Base-by-base conservation (phyloP, 345 rosid genomes). In the Camelina sativa region DNA sequence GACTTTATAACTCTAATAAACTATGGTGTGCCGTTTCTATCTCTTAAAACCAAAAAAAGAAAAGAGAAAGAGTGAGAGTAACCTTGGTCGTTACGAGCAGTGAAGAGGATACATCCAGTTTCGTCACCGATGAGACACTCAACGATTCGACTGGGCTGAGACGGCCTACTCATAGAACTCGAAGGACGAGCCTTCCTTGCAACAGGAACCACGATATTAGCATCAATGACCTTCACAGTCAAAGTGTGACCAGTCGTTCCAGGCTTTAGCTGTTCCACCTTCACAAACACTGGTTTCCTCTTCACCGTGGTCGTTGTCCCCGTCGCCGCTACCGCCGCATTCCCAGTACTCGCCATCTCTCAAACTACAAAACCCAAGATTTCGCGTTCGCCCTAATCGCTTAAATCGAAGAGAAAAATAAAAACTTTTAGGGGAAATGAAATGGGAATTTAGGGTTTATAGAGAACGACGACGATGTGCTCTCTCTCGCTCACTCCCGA, bases 1-100 rank as follows among this genome's bases (percentile, higher is more conserved):
- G n/a, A 43, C 62, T 67, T 51, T 60, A 3, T 16, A 52, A 40
- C 30, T 22, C 51, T 0, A 62, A 12, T 0, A 61, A 40, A 61
- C 19, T 4, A 51, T 0, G 2, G 50, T 1, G 12, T 2, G 23
- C 60, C 25, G 8, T 60, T 17, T 64, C 25, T 41, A 48, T 20
- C 1, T 20, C 22, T 20, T 20, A 20, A 20, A 22, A 30, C 34
- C 6, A 30, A 30, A 30, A 30, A 6, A 35, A 43, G 19, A 20
- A 23, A 48, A 72, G 4, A 9, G 22, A 25, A 25, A 25, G 28
- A 25, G 28, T 3, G 19, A 58, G 35, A 58, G 35, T 76, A 4
- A 88, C 97, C 97, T 86, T 91, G 95, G 3, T 89, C 95, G 72
- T 89, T 87, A 30, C 97, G 91, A 35, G 97, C 97, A n/a, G 97